Evolutionary conservation across 805 yeast species (phyloP).

Genomic region (Metahyphopichia silvanorum): DNA sequence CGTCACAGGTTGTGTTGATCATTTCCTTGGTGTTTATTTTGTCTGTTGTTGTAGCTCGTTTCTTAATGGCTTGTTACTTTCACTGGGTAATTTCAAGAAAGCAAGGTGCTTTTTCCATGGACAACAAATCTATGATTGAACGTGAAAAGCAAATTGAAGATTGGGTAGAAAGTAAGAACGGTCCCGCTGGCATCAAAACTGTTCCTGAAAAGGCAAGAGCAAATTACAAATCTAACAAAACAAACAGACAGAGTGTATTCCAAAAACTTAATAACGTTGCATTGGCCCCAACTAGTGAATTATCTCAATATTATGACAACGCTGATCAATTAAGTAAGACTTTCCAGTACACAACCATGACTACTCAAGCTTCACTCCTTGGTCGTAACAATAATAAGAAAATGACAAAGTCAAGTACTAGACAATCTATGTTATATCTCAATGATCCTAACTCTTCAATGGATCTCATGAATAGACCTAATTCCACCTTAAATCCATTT

Average conservation of each 20-base stretch:
- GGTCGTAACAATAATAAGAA: constrained; percentile 7
- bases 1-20: constrained; percentile 78
- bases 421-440: constrained; percentile 26
- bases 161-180: constrained; percentile 68
- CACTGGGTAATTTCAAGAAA: constrained; percentile 70
- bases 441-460: constrained; percentile 30
- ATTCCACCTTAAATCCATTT: constrained; percentile 28
- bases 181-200: constrained; percentile 48
- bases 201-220: constrained; percentile 55
- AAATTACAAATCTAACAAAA: constrained; percentile 32
- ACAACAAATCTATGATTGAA: constrained; percentile 56
- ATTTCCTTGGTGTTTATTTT: constrained; percentile 82
- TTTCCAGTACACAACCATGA: constrained; percentile 59
- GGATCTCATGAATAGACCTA: constrained; percentile 23
- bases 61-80: constrained; percentile 83
- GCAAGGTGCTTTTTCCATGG: constrained; percentile 75
- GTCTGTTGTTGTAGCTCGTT: constrained; percentile 73
- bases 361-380: constrained; percentile 53
- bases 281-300: constrained; percentile 37
- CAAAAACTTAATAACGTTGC: constrained; percentile 30
- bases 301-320: constrained; percentile 34
- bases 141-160: constrained; percentile 71
- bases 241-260: constrained; percentile 42
- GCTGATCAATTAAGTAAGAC: constrained; percentile 30
- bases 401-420: constrained; percentile 13